These are phyloP conservation scores for Sarocladium strictum DNA, from an alignment of 2,329 filamentous ascomycete species.

Conservation along the genomic window DNA sequence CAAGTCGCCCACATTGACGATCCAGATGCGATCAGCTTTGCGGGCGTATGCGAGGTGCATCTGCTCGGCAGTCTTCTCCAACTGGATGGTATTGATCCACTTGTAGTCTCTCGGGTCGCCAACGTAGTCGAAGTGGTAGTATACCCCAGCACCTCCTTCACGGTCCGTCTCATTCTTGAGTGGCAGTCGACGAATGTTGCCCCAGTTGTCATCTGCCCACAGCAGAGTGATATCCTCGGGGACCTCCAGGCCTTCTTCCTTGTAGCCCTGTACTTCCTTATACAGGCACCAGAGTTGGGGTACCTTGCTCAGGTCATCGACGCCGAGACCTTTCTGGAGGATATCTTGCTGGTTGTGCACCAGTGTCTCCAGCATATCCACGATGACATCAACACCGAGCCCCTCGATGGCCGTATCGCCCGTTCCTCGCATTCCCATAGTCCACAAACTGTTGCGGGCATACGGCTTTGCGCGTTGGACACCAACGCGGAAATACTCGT, in stretches of 20 bases:
- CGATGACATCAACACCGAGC: constrained; percentile 10
- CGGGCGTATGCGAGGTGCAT: constrained; percentile 55
- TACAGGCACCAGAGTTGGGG: constrained; percentile 71
- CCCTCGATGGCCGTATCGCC: constrained; percentile 50
- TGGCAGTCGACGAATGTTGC: constrained; percentile 58
- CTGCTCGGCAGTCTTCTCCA: constrained; percentile 55
- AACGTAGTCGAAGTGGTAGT: constrained; percentile 54
- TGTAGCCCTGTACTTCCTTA: constrained; percentile 68
- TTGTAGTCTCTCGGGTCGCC: constrained; percentile 43
- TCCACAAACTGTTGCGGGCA: constrained; percentile 58
- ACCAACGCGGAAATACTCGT: constrained; percentile 63
- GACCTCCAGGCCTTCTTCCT: constrained; percentile 47
- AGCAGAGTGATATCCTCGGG: constrained; percentile 63
- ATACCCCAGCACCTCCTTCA: constrained; percentile 58
- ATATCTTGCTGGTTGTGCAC: constrained; percentile 55
- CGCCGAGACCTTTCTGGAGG: constrained; percentile 44
- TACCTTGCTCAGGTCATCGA: constrained; percentile 34
- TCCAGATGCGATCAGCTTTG: constrained; percentile 56
- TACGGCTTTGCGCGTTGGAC: constrained; percentile 60
- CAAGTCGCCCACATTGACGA: constrained; percentile 62
- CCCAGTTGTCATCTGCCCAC: constrained; percentile 66
- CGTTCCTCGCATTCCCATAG: constrained; percentile 64
- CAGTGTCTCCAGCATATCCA: constrained; percentile 43
- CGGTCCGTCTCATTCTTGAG: constrained; percentile 52
- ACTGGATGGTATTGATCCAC: constrained; percentile 60